These are phyloP conservation scores for Bathelium albidoporum DNA, from an alignment of 495 filamentous ascomycete species.

Conservation along the genomic window DNA sequence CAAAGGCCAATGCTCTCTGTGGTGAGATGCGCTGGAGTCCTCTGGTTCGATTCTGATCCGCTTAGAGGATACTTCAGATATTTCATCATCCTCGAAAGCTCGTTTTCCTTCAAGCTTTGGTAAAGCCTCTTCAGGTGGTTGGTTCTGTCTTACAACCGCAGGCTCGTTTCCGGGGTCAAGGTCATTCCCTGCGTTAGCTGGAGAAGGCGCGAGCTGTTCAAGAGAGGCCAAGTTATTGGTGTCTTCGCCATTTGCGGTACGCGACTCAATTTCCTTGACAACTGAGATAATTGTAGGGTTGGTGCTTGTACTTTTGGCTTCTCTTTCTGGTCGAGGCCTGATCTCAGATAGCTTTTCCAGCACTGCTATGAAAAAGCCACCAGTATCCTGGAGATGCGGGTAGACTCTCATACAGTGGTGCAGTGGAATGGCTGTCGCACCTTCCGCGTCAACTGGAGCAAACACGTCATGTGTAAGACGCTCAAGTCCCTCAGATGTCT, in stretches of 20 bases:
- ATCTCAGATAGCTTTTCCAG: constrained; percentile 87
- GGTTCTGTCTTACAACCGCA: constrained; percentile 17
- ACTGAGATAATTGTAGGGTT: constrained; percentile 44
- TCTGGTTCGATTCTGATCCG: constrained; percentile 31
- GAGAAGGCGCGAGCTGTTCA: constrained; percentile 33
- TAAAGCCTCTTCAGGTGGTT: neutral
- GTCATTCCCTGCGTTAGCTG: constrained; percentile 23
- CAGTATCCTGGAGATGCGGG: constrained; percentile 89
- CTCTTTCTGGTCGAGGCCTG: constrained; percentile 66
- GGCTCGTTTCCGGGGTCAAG: constrained; percentile 33
- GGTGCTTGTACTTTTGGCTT: constrained; percentile 43
- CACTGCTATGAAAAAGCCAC: constrained; percentile 93
- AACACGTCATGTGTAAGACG: constrained; percentile 75
- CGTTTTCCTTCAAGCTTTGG: constrained; percentile 10
- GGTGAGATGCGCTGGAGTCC: constrained; percentile 22
- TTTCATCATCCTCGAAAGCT: constrained; percentile 25
- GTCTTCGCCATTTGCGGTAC: constrained; percentile 20
- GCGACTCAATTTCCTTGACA: constrained; percentile 41
- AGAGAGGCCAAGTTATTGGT: constrained; percentile 34
- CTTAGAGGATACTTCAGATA: constrained; percentile 29
- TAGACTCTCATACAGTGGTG: constrained; percentile 90
- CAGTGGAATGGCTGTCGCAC: constrained; percentile 54
- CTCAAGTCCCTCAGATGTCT: constrained; percentile 47
- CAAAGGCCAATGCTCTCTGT: constrained; percentile 39
- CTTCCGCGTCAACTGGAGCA: constrained; percentile 40